Base-by-base conservation (phyloP, 202 grass and related monocot species). In the Cymbopogon flexuosus region DNA sequence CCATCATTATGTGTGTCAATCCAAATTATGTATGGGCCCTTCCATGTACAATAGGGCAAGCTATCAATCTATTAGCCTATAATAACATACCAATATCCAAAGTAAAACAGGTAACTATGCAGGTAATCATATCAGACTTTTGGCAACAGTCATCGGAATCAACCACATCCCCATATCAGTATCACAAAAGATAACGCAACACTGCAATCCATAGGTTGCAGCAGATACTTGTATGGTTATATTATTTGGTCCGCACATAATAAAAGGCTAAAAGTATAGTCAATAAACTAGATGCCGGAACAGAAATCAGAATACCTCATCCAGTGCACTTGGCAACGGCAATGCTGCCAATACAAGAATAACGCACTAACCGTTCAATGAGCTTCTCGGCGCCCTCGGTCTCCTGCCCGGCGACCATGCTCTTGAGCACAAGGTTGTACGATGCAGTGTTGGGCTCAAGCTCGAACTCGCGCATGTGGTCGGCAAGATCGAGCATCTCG, bases 401-500 rank as follows among this genome's bases (percentile, higher is more conserved):
- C 83, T 92, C 88, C 52, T 68, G 64, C 5, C 79, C 88, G 0
- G 84, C 10, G 69, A 91, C 85, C 96, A 96, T 93, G 70, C 90
- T 88, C 88, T 99, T 92, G 73, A 99, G 86, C n/a, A 99, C 87
- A 77, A 99, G 88, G 73, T 96, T 99, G 70, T 87, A 89, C 2
- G 96, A 99, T 46, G 96, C 92, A 0, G 92, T 86, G 79, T 93
- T 96, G 35, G 96, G 92, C 42, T 59, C 45, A 68, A 99, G 70
- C 61, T 85, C 81, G 81, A 94, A 96, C 63, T 91, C 90, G 8
- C 85, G 90, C 96, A 99, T 96, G 87, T 91, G 85, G 15, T 93
- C 84, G 19, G 88, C 88, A 34, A 96, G 84, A 73, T 99, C 90
- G 39, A 96, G 87, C 74, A 93, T 81, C 62, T 90, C 86, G 33